Conservation (phyloP, 192 early-diverging fungal genomes). For the Pilaira anomala region DNA sequence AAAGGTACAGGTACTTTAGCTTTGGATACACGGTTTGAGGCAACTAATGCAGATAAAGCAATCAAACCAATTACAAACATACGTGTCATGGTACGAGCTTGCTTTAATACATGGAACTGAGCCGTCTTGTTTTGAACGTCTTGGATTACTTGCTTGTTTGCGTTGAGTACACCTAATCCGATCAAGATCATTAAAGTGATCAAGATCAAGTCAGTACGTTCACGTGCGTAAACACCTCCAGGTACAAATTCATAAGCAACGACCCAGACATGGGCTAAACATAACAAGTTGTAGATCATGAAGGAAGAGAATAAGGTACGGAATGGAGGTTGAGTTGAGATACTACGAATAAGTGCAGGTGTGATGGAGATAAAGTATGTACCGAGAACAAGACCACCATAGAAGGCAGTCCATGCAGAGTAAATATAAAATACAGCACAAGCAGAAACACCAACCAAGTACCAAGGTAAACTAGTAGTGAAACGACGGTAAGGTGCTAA, state of each 20-base stretch:
- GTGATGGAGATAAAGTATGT: constrained; percentile 57
- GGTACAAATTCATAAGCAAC: constrained; percentile 86
- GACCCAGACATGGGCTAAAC: constrained; percentile 73
- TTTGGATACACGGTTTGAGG: constrained; percentile 46
- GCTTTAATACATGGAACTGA: constrained; percentile 26
- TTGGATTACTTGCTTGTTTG: constrained; percentile 16
- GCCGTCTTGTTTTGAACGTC: constrained; percentile 1
- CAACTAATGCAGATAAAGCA: constrained; percentile 34
- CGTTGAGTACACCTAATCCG: constrained; percentile 53
- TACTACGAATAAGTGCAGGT: constrained; percentile 55
- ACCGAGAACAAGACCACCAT: constrained; percentile 60
- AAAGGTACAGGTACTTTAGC: constrained; percentile 52
- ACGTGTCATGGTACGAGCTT: constrained; percentile 41
- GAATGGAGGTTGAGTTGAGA: constrained; percentile 58
- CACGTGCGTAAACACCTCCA: constrained; percentile 66
- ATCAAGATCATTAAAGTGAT: constrained; percentile 55
- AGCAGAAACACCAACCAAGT: constrained; percentile 48
- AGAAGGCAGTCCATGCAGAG: constrained; percentile 61
- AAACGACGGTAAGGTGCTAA: constrained; percentile 44
- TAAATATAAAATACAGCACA: constrained; percentile 56
- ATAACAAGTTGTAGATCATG: constrained; percentile 68
- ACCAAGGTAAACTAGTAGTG: constrained; percentile 55
- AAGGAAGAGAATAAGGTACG: constrained; percentile 59
- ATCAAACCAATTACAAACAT: constrained; percentile 39
- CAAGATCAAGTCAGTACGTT: constrained; percentile 72